Evolutionary conservation across 2,329 filamentous ascomycete species (phyloP).

Genomic region (Epichloe glyceriae): DNA sequence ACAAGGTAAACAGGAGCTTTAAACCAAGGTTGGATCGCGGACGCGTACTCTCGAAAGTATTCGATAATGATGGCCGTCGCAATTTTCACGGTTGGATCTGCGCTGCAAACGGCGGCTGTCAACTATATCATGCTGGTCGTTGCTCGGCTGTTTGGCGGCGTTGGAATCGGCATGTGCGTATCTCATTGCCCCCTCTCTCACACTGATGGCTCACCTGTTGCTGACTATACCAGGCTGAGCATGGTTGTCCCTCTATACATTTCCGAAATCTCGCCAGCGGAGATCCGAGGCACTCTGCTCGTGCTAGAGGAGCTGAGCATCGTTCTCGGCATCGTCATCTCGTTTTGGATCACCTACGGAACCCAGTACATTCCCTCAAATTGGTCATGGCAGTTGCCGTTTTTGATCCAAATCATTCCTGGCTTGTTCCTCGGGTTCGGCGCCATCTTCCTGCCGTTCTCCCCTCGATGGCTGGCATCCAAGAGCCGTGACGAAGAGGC

Average conservation of each 20-base stretch:
- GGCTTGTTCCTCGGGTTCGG: constrained; percentile 14
- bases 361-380: constrained; percentile 14
- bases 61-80: constrained; percentile 21
- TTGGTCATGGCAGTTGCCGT: constrained; percentile 18
- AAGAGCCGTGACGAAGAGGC: constrained; percentile 15
- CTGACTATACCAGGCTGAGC: constrained; percentile 9
- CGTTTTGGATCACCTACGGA: constrained; percentile 20
- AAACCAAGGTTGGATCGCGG: constrained; percentile 24
- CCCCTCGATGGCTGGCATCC: constrained; percentile 16
- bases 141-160: constrained; percentile 29
- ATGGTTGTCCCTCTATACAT: constrained; percentile 29
- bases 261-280: constrained; percentile 33
- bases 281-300: constrained; percentile 32
- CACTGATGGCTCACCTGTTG: not conserved
- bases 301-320: constrained; percentile 26
- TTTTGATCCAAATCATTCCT: constrained; percentile 17
- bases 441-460: constrained; percentile 14
- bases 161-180: constrained; percentile 27
- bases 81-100: constrained; percentile 27
- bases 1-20: constrained; percentile 24
- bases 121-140: constrained; percentile 28
- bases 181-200: too few species aligned
- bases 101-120: constrained; percentile 28
- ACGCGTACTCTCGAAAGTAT: constrained; percentile 19
- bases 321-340: constrained; percentile 17